A percentile compares a stretch with the other conserved stretches of the same genome.
Conservation (phyloP, 768 basidiomycete species). For the Boletus rex-veris region DNA sequence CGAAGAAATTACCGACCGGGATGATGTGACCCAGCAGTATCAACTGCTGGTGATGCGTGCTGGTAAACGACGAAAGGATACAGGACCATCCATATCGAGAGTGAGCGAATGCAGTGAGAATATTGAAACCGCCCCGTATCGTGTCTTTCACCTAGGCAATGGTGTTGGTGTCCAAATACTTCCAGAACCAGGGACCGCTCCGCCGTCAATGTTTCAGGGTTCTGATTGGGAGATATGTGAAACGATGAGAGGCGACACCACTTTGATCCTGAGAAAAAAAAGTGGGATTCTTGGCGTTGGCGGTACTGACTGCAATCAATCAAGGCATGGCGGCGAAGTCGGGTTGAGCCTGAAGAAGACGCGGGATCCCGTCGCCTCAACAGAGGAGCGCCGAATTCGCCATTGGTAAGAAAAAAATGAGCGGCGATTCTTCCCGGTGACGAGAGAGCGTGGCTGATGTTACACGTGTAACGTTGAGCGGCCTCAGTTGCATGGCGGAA, state of each 20-base stretch:
- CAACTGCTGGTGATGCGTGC: not conserved
- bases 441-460: constrained; percentile 15
- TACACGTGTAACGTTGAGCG: constrained; percentile 31
- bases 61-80: not conserved
- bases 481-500: not conserved
- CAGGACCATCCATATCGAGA: not conserved
- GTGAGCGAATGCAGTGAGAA: not conserved
- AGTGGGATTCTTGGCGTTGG: too few relatives aligned
- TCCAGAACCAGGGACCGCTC: not conserved
- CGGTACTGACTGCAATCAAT: not conserved
- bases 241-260: constrained; percentile 11
- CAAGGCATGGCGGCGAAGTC: not conserved
- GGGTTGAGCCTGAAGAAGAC: not conserved
- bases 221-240: constrained; percentile 1
- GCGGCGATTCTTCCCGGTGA: not conserved
- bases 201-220: constrained; percentile 4
- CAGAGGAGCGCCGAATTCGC: not conserved
- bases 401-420: not conserved
- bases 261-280: constrained; percentile 5
- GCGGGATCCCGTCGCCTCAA: not conserved
- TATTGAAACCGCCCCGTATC: not conserved
- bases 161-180: not conserved
- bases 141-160: not conserved
- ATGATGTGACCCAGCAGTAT: not conserved
- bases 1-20: not conserved